Evolutionary conservation across 2,329 filamentous ascomycete species (phyloP).

Genomic region (Myriosclerotinia curreyana): DNA sequence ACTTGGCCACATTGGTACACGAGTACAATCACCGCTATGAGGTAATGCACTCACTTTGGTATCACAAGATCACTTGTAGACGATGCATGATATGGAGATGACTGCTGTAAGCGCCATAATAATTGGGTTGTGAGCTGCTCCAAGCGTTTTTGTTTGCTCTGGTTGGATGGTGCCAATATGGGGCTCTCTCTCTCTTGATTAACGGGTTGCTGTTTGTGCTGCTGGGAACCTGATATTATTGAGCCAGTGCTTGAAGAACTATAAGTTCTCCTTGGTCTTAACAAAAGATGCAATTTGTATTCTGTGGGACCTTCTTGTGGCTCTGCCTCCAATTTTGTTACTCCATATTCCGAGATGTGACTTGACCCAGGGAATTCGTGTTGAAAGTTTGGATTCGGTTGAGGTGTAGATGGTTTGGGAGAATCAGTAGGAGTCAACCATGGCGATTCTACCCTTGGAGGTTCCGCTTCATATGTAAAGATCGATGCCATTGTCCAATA

Average conservation of each 20-base stretch:
- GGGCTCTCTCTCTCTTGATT: conserved; percentile 26
- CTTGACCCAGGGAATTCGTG: conserved; percentile 38
- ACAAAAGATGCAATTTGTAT: conserved; percentile 89
- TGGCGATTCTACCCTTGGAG: conserved; percentile 82
- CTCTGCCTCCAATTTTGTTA: conserved; percentile 80
- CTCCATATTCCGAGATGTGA: conserved; percentile 58
- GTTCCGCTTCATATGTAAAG: conserved; percentile 90
- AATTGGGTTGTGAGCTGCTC: conserved; percentile 93
- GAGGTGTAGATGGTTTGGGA: conserved; percentile 34
- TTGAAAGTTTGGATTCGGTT: conserved; percentile 24
- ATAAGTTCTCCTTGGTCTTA: conserved; percentile 75
- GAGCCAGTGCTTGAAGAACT: conserved; percentile 64
- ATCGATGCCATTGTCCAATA: conserved; percentile 73
- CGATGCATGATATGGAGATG: conserved; percentile 83
- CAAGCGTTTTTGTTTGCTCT: conserved; percentile 77
- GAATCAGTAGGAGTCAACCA: conserved; percentile 64
- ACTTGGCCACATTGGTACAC: not conserved
- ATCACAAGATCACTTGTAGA: conserved; percentile 72
- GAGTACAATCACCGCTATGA: not conserved
- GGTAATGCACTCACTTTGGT: conserved; percentile 48
- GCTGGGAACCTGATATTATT: conserved; percentile 42
- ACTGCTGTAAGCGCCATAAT: conserved; percentile 92
- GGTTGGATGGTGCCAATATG: conserved; percentile 43
- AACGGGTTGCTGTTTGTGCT: conserved; percentile 29
- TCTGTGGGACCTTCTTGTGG: conserved; percentile 93